A percentile compares a stretch with the other conserved stretches of the same genome.
These are phyloP conservation scores for Psilocybe sp. DNA, from an alignment of 768 basidiomycete species.

Conservation along the genomic window DNA sequence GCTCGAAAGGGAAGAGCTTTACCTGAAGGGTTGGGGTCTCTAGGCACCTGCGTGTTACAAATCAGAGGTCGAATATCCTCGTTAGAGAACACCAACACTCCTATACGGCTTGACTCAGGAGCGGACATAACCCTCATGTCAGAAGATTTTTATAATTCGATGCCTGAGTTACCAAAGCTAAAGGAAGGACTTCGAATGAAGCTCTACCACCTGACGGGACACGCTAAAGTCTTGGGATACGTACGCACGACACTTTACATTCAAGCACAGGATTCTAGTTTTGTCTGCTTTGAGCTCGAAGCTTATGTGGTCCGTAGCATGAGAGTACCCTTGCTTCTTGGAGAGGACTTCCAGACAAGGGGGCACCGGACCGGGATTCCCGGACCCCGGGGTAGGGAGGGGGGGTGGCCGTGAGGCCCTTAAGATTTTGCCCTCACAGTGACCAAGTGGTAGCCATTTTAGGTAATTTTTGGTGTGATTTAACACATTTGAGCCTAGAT, in stretches of 20 bases:
- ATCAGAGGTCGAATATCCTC: neutral
- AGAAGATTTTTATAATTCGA: slow-evolving; percentile 4
- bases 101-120: slow-evolving; percentile 2
- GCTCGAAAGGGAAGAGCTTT: slow-evolving; percentile 1
- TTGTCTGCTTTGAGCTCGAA: slow-evolving; percentile 16
- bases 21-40: slow-evolving; percentile 8
- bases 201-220: slow-evolving; percentile 9
- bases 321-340: slow-evolving; percentile 14
- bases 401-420: too few species aligned
- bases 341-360: slow-evolving; percentile 12
- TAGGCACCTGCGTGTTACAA: slow-evolving; percentile 4
- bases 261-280: neutral
- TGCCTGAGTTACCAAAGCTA: neutral
- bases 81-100: neutral
- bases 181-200: slow-evolving; percentile 14
- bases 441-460: too few species aligned
- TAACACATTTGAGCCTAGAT: too few species aligned
- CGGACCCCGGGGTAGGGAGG: too few species aligned
- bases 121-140: slow-evolving; percentile 8
- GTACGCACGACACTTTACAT: slow-evolving; percentile 7
- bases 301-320: slow-evolving; percentile 22
- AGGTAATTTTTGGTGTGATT: too few species aligned
- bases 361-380: too few species aligned
- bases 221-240: slow-evolving; percentile 14
- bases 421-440: too few species aligned